Base-by-base conservation (phyloP, 2,329 filamentous ascomycete species). In the Curvularia spicifera region DNA sequence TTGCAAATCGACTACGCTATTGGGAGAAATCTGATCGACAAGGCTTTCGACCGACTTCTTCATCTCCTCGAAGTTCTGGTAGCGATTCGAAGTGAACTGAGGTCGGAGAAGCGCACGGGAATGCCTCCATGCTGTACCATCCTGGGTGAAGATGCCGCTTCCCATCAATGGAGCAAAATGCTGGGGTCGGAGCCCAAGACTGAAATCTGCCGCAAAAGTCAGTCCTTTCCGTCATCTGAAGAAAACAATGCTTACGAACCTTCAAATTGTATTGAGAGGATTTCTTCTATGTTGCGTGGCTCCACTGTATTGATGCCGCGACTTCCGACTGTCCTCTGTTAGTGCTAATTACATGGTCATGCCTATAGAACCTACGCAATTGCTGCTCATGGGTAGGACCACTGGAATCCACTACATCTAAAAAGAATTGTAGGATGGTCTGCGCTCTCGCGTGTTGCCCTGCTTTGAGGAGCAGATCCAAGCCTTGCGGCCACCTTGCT, bases 1-100 rank as follows among this genome's bases (percentile, higher is more conserved):
- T 51, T 78, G 71, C 0, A 80, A 56, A 58, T 79, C 75, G 3
- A 67, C 65, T 1, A 69, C 47, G 63, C 62, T 67, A 69, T 15
- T 62, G 48, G 24, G 44, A 18, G 40, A 43, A 61, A 8, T 61
- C 46, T 13, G 47, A 52, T 7, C 40, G 18, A 54, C 18, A 7
- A 73, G 29, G 31, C 45, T 51, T 2, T 60, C 59, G 20, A 80
- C 40, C 9, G 44, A 52, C 40, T 48, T 50, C 65, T 66, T 66
- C 33, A 80, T 62, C 44, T 76, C 75, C 28, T 71, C 15, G 71
- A 56, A 64, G 7, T 69, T 56, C 45, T 69, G 73, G 62, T 1
- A 78, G 61, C 61, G 58, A 70, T 70, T 53, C 72, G 71, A 13
- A 63, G 63, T 51, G 54, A 79, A 78, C 28, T 75, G 73, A 6